phyloP scores from a whole-genome alignment of 306 rosid species.

The Trifolium pratense region DNA sequence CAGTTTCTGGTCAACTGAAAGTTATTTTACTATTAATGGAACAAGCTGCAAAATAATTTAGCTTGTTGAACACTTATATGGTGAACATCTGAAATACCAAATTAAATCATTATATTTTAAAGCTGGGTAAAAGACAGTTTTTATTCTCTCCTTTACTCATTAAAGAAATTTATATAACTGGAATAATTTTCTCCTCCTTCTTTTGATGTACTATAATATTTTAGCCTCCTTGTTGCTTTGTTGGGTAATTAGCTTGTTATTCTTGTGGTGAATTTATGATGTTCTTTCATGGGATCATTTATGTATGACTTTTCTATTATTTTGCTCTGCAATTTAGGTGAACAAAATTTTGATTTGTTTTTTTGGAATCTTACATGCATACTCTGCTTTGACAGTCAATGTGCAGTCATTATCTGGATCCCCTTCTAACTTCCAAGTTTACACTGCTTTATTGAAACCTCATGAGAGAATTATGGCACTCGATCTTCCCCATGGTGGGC shows the following conservation, averaged over 20 bases:
- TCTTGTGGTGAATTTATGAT: constrained; percentile 20
- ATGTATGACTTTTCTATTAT: neutral
- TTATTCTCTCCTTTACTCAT: constrained; percentile 4
- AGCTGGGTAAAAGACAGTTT: neutral
- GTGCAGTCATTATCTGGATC: constrained; percentile 95
- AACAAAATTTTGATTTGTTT: constrained; percentile 27
- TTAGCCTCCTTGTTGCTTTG: constrained; percentile 18
- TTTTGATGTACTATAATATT: constrained; percentile 33
- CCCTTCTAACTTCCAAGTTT: constrained; percentile 95
- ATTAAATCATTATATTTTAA: constrained; percentile 7
- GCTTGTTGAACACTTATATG: neutral
- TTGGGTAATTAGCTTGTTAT: constrained; percentile 4
- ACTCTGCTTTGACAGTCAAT: constrained; percentile 66
- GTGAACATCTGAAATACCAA: constrained; percentile 5
- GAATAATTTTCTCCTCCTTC: constrained; percentile 8
- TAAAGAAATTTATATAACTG: constrained; percentile 17
- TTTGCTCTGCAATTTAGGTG: constrained; percentile 15
- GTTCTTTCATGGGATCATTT: constrained; percentile 20
- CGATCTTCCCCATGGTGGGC: constrained; percentile 96
- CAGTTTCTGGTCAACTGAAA: constrained; percentile 5
- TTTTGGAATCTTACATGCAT: constrained; percentile 36
- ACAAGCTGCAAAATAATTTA: constrained; percentile 13
- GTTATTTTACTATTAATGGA: neutral
- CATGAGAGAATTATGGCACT: constrained; percentile 98
- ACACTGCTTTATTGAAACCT: constrained; percentile 91